Evolutionary conservation across 1,284 basidiomycete species (phyloP).

Genomic region (Cutaneotrichosporon mucoides): DNA sequence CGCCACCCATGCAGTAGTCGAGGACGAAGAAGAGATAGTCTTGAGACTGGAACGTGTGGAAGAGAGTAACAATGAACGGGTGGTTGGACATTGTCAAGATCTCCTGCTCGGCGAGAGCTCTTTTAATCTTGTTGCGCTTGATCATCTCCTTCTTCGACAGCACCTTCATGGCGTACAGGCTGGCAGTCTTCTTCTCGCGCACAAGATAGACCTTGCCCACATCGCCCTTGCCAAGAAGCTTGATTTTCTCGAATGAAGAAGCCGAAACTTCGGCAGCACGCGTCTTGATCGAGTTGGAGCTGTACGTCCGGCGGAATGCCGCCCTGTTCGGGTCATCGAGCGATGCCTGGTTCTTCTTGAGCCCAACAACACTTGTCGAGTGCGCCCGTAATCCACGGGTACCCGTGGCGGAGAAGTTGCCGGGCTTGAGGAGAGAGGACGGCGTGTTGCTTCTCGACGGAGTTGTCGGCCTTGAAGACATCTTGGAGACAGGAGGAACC

Average conservation of each 20-base stretch:
- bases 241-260: conserved; percentile 87
- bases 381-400: conserved; percentile 28
- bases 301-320: conserved; percentile 90
- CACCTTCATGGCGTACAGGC: conserved; percentile 96
- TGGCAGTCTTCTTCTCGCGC: conserved; percentile 87
- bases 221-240: conserved; percentile 91
- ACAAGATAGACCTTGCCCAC: conserved; percentile 95
- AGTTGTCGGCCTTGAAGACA: conserved; percentile 52
- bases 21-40: conserved; percentile 96
- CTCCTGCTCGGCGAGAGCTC: conserved; percentile 92
- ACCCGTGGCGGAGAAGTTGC: conserved; percentile 25
- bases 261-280: conserved; percentile 84
- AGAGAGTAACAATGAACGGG: conserved; percentile 94
- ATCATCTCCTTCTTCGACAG: conserved; percentile 98
- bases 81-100: conserved; percentile 94
- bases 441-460: conserved; percentile 29
- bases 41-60: conserved; percentile 97
- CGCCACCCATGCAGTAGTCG: conserved; percentile 99
- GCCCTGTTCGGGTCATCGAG: conserved; percentile 47
- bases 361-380: conserved; percentile 19
- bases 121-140: conserved; percentile 95
- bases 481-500: background rate
- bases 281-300: conserved; percentile 95
- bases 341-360: background rate
- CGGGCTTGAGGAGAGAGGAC: conserved; percentile 48